Evolutionary conservation across 108 stramenopile genomes (phyloP).

Genomic region (Skeletonema costatum): DNA sequence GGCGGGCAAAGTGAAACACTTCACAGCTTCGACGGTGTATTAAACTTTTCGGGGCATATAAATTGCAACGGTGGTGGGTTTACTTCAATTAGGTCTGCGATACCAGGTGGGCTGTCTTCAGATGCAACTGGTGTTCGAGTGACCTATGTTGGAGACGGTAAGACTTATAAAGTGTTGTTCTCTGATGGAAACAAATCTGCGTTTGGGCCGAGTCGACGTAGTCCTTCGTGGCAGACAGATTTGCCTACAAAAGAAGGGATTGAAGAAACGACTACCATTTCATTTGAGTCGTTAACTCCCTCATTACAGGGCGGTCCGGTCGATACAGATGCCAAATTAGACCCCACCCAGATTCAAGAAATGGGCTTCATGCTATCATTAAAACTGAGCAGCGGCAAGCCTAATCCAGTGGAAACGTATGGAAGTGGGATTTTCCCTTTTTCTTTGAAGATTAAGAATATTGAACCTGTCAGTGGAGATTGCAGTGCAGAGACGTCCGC

Average conservation of each 20-base stretch:
- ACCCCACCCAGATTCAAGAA: conserved; percentile 57
- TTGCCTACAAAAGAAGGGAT: conserved; percentile 49
- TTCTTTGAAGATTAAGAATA: conserved; percentile 54
- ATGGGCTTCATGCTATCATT: conserved; percentile 78
- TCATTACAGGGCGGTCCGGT: conserved; percentile 50
- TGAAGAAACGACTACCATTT: conserved; percentile 45
- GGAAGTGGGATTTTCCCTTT: conserved; percentile 74
- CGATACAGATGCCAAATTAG: conserved; percentile 45
- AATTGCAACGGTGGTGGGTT: conserved; percentile 79
- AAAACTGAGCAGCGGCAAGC: conserved; percentile 59
- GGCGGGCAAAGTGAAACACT: conserved; percentile 63
- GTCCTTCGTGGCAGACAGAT: conserved; percentile 70
- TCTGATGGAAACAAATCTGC: conserved; percentile 56
- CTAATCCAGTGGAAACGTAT: conserved; percentile 73
- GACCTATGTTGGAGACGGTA: conserved; percentile 60
- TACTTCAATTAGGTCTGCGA: conserved; percentile 58
- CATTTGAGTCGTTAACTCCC: conserved; percentile 46
- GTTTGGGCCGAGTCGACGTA: conserved; percentile 52
- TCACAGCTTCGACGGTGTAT: conserved; percentile 27
- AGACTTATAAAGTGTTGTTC: conserved; percentile 73
- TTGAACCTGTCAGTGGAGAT: conserved; percentile 38
- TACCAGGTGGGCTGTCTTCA: conserved; percentile 38
- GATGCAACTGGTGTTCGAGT: conserved; percentile 43
- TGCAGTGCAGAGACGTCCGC: neutral
- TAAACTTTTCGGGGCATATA: conserved; percentile 72